Evolutionary conservation across 495 filamentous ascomycete genomes (phyloP).

Genomic region (Bathelium albidoporum): DNA sequence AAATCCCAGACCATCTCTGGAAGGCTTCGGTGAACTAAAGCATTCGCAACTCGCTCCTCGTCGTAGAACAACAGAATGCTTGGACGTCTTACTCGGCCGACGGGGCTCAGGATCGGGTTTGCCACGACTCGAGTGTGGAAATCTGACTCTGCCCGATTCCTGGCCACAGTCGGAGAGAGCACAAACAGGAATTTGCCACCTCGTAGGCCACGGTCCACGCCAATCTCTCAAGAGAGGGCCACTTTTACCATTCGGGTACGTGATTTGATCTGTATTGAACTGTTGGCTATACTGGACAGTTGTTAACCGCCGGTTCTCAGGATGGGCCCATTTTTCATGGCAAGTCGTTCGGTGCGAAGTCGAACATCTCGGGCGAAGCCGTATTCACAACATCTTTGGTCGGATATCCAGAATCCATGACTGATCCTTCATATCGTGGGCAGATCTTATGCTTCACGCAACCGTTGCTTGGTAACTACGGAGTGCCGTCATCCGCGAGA

Average conservation of each 20-base stretch:
- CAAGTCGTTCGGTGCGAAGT: conserved; percentile 83
- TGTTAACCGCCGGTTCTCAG: conserved; percentile 26
- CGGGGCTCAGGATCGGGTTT: conserved; percentile 42
- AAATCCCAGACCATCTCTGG: conserved; percentile 82
- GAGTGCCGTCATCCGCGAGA: conserved; percentile 68
- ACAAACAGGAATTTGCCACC: conserved; percentile 45
- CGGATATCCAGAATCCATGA: conserved; percentile 96
- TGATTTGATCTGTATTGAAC: background rate
- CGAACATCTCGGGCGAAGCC: conserved; percentile 86
- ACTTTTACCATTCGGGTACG: conserved; percentile 87
- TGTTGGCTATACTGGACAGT: background rate
- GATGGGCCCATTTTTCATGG: conserved; percentile 89
- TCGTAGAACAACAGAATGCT: conserved; percentile 49
- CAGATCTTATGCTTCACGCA: conserved; percentile 98
- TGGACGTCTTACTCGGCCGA: conserved; percentile 51
- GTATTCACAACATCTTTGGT: conserved; percentile 92
- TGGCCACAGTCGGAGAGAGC: conserved; percentile 63
- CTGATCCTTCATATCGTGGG: conserved; percentile 96
- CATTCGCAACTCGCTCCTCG: conserved; percentile 17
- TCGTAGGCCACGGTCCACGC: conserved; percentile 39
- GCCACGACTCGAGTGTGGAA: conserved; percentile 46
- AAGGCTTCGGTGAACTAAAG: conserved; percentile 77
- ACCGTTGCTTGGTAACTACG: conserved; percentile 98
- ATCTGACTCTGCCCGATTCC: conserved; percentile 43
- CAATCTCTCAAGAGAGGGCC: conserved; percentile 59